Evolutionary conservation across 345 rosid species (phyloP).

Genomic region (Lumnitzera littorea): DNA sequence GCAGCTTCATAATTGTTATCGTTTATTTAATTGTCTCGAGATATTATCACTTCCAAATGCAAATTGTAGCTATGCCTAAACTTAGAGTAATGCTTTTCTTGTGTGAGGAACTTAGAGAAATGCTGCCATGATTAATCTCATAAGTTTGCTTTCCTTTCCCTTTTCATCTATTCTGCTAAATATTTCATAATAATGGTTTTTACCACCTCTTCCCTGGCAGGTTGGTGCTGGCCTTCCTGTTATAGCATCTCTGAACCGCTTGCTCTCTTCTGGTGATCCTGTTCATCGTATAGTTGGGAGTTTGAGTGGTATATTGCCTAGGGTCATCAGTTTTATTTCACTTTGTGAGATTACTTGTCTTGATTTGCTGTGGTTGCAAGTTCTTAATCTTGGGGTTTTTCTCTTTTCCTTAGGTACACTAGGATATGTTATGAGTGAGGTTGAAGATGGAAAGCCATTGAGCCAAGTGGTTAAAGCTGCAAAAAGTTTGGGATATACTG

Average conservation of each 20-base stretch:
- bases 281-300: conserved; percentile 61
- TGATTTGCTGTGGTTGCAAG: background rate
- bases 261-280: conserved; percentile 77
- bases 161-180: background rate
- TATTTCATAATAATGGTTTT: background rate
- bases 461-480: conserved; percentile 89
- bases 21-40: no score
- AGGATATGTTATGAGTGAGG: conserved; percentile 96
- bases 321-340: background rate
- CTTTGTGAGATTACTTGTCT: conserved; percentile 5
- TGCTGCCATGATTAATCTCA: background rate
- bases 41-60: no score
- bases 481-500: conserved; percentile 83
- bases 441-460: conserved; percentile 79
- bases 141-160: background rate
- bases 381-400: conserved; percentile 2
- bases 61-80: no score
- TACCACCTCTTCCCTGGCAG: conserved; percentile 15
- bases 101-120: no score
- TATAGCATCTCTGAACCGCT: conserved; percentile 68
- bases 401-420: conserved; percentile 45
- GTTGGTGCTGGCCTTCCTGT: conserved; percentile 99
- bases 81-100: no score
- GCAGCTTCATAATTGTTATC: background rate
- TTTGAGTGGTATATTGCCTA: conserved; percentile 60